Conservation (phyloP, 768 basidiomycete genomes). For the Neoboletus brunneissimus region DNA sequence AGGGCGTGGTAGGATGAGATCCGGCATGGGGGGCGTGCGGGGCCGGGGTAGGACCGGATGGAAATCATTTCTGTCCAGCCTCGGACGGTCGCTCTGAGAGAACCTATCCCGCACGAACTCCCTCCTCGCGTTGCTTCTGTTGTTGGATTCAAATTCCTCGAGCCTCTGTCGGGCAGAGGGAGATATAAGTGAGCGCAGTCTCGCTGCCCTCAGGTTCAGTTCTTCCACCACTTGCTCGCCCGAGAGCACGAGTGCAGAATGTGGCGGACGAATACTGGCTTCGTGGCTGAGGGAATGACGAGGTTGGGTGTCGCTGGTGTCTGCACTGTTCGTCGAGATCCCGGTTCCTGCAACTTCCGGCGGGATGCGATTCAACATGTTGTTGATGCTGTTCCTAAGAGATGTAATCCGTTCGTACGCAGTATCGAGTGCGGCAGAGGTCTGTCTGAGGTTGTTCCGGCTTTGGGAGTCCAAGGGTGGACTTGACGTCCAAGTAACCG, state of each 20-base stretch:
- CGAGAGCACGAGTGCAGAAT: conserved; percentile 32
- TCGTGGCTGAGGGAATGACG: conserved; percentile 16
- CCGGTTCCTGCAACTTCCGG: conserved; percentile 28
- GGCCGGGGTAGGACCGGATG: conserved; percentile 15
- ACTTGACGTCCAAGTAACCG: conserved; percentile 11
- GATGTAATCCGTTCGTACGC: conserved; percentile 55
- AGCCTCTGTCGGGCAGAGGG: conserved; percentile 33
- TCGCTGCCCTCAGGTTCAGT: conserved; percentile 27
- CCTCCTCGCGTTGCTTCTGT: conserved; percentile 8
- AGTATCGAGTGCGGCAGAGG: conserved; percentile 52
- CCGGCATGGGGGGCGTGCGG: conserved; percentile 32
- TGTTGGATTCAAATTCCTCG: conserved; percentile 29
- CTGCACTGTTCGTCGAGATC: not conserved
- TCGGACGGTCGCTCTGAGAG: conserved; percentile 16
- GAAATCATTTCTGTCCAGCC: conserved; percentile 15
- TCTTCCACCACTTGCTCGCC: conserved; percentile 26
- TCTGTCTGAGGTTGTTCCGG: conserved; percentile 43
- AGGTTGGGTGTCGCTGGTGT: conserved; percentile 7
- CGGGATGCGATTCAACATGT: conserved; percentile 39
- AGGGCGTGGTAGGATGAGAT: conserved; percentile 23
- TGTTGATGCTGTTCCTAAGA: conserved; percentile 50
- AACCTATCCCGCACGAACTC: conserved; percentile 23
- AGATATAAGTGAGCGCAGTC: conserved; percentile 30
- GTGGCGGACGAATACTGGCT: conserved; percentile 27
- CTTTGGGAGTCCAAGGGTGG: conserved; percentile 22